Percentiles rank a stretch among this genome's conserved stretches.
These are phyloP conservation scores for Penicillium sp. DNA, from an alignment of 2,329 filamentous ascomycete genomes.

Conservation along the genomic window DNA sequence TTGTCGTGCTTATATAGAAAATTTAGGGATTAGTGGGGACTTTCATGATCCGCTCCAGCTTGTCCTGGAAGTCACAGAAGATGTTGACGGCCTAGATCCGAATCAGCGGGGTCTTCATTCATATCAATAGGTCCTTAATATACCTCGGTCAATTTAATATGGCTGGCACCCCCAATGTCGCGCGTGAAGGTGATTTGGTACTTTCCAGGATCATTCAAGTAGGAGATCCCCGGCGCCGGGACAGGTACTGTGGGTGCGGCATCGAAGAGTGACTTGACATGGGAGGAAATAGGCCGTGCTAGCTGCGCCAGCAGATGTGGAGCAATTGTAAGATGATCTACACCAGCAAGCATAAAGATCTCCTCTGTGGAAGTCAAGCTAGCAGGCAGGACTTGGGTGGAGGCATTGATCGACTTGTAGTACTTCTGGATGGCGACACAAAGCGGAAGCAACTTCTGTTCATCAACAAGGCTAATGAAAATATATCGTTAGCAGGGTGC, in stretches of 20 bases:
- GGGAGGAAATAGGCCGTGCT: conserved; percentile 39
- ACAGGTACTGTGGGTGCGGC: conserved; percentile 11
- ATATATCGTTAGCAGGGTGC: too few relatives aligned
- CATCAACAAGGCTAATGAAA: conserved; percentile 26
- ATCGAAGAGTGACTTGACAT: conserved; percentile 33
- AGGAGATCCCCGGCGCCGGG: conserved; percentile 22
- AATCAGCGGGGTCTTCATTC: conserved; percentile 1
- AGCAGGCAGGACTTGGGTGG: conserved; percentile 56
- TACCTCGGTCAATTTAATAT: conserved; percentile 51
- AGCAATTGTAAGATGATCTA: conserved; percentile 59
- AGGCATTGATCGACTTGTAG: conserved; percentile 43
- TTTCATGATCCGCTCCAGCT: conserved; percentile 44
- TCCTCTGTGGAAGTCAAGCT: conserved; percentile 58
- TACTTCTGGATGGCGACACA: conserved; percentile 54
- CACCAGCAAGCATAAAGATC: conserved; percentile 57
- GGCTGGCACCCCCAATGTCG: conserved; percentile 39
- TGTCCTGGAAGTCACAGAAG: conserved; percentile 56
- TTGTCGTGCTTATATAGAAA: background rate
- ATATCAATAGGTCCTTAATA: conserved; percentile 10
- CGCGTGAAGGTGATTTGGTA: conserved; percentile 54
- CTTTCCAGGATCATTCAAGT: conserved; percentile 43
- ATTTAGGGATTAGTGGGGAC: too few relatives aligned
- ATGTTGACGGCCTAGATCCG: conserved; percentile 52
- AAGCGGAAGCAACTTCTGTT: conserved; percentile 44
- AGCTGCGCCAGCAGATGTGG: conserved; percentile 53